These are phyloP conservation scores for Talaromyces sp. DNA, from an alignment of 2,329 filamentous ascomycete species.

Conservation along the genomic window DNA sequence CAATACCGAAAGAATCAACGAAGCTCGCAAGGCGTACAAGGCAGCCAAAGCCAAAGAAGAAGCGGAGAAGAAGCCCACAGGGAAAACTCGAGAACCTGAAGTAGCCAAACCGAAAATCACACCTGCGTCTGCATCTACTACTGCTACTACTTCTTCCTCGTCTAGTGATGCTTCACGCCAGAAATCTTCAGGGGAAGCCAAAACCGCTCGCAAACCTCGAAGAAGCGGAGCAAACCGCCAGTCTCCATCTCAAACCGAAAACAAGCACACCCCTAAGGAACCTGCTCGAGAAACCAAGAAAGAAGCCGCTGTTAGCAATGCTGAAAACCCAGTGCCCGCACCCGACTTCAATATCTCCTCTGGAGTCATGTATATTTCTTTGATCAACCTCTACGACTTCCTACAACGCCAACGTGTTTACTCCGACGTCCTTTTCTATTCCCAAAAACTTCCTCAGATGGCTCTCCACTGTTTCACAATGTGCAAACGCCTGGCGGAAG, in stretches of 20 bases:
- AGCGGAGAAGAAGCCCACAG: background rate
- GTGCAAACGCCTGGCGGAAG: slow-evolving; percentile 18
- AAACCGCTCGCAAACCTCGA: background rate
- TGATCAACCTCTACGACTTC: slow-evolving; percentile 5
- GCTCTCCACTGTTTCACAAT: slow-evolving; percentile 13
- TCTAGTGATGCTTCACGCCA: background rate
- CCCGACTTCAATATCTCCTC: background rate
- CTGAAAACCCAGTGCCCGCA: background rate
- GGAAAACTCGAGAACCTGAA: background rate
- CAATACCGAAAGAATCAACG: slow-evolving; percentile 10
- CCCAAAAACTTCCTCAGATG: slow-evolving; percentile 5
- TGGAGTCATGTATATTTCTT: slow-evolving; percentile 6
- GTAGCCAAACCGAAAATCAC: background rate
- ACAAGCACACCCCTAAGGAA: background rate
- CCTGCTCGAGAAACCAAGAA: background rate
- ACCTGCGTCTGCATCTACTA: background rate
- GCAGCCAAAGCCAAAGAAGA: slow-evolving; percentile 10
- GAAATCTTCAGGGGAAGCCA: background rate
- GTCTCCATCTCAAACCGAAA: background rate
- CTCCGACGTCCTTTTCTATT: slow-evolving; percentile 1
- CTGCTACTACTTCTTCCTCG: background rate
- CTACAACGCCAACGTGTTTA: slow-evolving; percentile 5
- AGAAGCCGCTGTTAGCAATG: background rate
- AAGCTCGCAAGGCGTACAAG: slow-evolving; percentile 11
- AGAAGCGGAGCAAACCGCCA: background rate